phyloP scores from a whole-genome alignment of 2,329 filamentous ascomycete species.

The Alternaria triticimaculans region DNA sequence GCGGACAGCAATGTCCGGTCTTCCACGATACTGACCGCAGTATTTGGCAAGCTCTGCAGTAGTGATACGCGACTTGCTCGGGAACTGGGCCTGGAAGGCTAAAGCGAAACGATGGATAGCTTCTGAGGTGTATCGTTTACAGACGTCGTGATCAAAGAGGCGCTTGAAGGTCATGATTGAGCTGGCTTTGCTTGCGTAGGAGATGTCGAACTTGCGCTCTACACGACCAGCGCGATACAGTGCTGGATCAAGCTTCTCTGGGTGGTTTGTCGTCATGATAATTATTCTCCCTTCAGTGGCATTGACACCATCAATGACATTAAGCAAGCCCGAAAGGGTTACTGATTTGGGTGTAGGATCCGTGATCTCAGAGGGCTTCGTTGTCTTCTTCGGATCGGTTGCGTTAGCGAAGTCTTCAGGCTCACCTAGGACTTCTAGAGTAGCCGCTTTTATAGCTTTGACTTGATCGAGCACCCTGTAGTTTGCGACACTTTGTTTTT shows the following conservation, averaged over 20 bases:
- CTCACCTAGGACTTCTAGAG: not conserved
- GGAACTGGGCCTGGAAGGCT: slow-evolving; percentile 18
- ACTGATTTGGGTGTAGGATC: slow-evolving; percentile 1
- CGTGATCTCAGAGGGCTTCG: not conserved
- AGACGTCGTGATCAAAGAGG: slow-evolving; percentile 6
- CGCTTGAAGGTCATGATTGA: slow-evolving; percentile 11
- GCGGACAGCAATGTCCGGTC: slow-evolving; percentile 13
- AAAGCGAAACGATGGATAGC: slow-evolving; percentile 14
- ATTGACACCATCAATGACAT: slow-evolving; percentile 80
- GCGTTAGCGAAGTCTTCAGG: slow-evolving; percentile 12
- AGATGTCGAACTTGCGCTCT: slow-evolving; percentile 78
- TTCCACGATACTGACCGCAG: slow-evolving; percentile 12
- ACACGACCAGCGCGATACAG: slow-evolving; percentile 75
- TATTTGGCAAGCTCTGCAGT: slow-evolving; percentile 19
- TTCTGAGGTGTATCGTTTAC: not conserved
- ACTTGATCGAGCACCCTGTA: not conserved
- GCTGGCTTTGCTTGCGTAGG: slow-evolving; percentile 14
- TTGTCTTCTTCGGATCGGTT: not conserved
- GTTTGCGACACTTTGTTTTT: not conserved
- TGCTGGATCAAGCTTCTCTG: slow-evolving; percentile 73
- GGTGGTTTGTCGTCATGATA: slow-evolving; percentile 80
- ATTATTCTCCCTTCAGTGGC: slow-evolving; percentile 77
- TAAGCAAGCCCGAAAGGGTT: slow-evolving; percentile 74
- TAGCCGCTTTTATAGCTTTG: not conserved
- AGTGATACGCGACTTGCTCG: slow-evolving; percentile 4